Evolutionary conservation across 345 rosid species (phyloP).

Genomic region (Citrus inodora): DNA sequence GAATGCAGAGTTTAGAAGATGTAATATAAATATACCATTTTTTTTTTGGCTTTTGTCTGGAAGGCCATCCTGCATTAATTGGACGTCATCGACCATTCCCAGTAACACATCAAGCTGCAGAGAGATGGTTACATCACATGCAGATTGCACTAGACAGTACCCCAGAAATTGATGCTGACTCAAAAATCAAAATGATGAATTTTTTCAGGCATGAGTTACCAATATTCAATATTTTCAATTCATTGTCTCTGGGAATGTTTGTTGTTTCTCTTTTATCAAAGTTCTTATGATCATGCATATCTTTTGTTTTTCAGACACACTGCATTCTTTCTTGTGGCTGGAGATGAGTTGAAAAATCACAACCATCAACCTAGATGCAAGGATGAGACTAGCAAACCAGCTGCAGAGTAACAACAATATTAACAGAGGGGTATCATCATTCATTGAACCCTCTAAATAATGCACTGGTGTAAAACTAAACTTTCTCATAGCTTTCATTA

Average conservation of each 20-base stretch:
- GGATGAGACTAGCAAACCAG: constrained; percentile 36
- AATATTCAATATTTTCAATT: not conserved
- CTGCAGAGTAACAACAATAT: constrained; percentile 23
- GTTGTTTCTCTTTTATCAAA: not conserved
- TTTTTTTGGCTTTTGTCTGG: not conserved
- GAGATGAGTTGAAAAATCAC: constrained; percentile 73
- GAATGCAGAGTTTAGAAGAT: not conserved
- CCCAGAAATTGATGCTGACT: constrained; percentile 61
- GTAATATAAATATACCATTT: not conserved
- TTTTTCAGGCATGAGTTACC: constrained; percentile 59
- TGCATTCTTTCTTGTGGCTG: constrained; percentile 91
- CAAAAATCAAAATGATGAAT: constrained; percentile 71
- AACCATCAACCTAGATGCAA: constrained; percentile 47
- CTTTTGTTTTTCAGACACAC: constrained; percentile 59
- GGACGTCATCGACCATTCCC: constrained; percentile 90
- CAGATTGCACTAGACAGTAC: constrained; percentile 67
- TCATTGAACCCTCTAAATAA: not conserved
- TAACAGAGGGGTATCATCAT: not conserved
- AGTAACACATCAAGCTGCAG: constrained; percentile 77
- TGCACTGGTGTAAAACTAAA: not conserved
- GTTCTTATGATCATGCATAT: not conserved
- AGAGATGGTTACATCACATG: constrained; percentile 88
- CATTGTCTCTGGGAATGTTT: not conserved
- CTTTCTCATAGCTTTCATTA: not conserved
- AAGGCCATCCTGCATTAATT: constrained; percentile 88